Evolutionary conservation across 129 eudicot species (phyloP), one percentile per base, ranked within the genome.

Genomic region (Flaveria trinervia): DNA sequence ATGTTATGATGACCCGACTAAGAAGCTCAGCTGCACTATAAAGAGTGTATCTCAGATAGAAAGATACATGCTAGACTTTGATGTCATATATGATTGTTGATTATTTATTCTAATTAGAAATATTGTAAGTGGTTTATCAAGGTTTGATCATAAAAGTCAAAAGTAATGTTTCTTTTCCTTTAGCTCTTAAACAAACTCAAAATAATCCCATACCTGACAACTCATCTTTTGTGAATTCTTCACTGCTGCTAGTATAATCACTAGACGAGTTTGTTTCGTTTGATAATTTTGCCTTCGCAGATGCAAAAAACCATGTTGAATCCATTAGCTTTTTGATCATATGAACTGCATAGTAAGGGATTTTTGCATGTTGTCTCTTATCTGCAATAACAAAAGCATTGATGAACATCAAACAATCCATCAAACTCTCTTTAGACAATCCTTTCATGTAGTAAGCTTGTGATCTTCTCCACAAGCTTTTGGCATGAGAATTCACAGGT

Each of bases 381-480:
- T 79, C 72, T 28, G 59, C 73, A 41, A 43, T 78, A 49, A 80
- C 79, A 56, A 84, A 82, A 45, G 79, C 76, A 77, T 84, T 87
- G 41, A 93, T 72, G 81, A 88, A 88, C 85, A 88, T 70, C 28
- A 92, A 73, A 68, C 98, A 93, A 55, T 93, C 98, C 98, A 93
- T 93, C 76, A 93, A 88, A 80, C 98, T 93, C 83, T 90, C 98
- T 74, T 86, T 90, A 50, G 95, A 87, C 83, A 86, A 61, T 59
- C 98, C 98, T 80, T 90, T 90, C 84, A 86, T 82, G 68, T 90
- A 92, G 71, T 90, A 93, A 39, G 98, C 98, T 73, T 93, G 97
- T 73, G 98, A 88, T 84, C 98, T 88, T 73, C 92, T 86, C 98
- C 98, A 93, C 15, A 93, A 85, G 73, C 97, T 88, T 74, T 86